Evolutionary conservation across 805 yeast species (phyloP).

Genomic region (Ogataea philodendri): DNA sequence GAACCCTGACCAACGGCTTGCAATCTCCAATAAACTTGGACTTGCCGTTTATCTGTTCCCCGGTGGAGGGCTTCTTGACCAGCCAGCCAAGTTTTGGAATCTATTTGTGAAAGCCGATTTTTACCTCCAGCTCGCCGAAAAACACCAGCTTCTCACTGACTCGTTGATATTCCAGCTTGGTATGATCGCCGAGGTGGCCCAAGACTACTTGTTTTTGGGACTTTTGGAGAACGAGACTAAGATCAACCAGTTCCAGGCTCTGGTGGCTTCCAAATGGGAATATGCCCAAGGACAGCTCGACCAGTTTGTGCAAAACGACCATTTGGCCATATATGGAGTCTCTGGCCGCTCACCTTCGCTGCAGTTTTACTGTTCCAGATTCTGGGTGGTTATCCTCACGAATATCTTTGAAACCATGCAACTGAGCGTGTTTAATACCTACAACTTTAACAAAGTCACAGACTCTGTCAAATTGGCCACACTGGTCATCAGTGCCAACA

Average conservation of each 20-base stretch:
- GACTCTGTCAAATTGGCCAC: constrained; percentile 39
- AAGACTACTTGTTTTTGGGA: constrained; percentile 6
- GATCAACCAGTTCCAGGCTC: constrained; percentile 1
- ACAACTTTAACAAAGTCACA: constrained; percentile 34
- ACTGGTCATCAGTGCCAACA: constrained; percentile 35
- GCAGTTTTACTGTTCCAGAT: constrained; percentile 5
- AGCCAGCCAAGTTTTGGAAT: background rate
- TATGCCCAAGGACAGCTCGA: background rate
- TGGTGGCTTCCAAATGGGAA: constrained; percentile 1
- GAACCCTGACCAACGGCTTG: constrained; percentile 16
- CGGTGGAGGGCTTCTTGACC: background rate
- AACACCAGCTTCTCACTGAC: constrained; percentile 11
- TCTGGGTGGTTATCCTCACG: constrained; percentile 1
- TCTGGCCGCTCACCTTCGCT: constrained; percentile 1
- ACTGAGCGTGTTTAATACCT: constrained; percentile 18
- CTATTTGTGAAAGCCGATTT: constrained; percentile 8
- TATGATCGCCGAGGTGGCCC: constrained; percentile 7
- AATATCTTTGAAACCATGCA: constrained; percentile 25
- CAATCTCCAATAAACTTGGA: constrained; percentile 27
- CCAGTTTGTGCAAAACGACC: background rate
- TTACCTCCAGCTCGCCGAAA: constrained; percentile 3
- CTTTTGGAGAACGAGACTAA: background rate
- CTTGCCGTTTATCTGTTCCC: constrained; percentile 15
- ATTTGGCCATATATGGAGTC: background rate
- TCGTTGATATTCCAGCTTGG: constrained; percentile 14